A percentile compares a stretch with the other conserved stretches of the same genome.
phyloP scores from a whole-genome alignment of 345 rosid genomes.

The Firmiana major region DNA sequence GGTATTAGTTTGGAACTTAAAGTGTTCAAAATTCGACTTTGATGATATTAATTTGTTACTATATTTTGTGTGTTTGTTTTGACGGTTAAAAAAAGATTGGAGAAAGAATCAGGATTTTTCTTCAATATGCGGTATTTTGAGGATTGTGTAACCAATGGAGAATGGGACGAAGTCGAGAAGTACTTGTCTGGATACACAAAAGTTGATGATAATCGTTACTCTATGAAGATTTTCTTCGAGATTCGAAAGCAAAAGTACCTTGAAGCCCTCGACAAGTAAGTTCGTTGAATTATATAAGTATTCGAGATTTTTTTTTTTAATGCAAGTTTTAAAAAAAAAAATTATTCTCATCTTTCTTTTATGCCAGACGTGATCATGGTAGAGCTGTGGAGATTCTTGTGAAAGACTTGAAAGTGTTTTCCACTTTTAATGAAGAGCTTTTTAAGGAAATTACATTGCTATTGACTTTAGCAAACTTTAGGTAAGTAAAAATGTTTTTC shows the following conservation, averaged over 20 bases:
- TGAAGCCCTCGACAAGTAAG: conserved; percentile 47
- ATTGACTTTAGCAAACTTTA: conserved; percentile 38
- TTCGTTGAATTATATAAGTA: background rate
- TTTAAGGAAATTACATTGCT: conserved; percentile 45
- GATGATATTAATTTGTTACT: background rate
- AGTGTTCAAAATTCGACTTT: background rate
- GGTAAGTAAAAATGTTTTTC: conserved; percentile 21
- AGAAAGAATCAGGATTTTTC: conserved; percentile 46
- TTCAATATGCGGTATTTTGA: conserved; percentile 48
- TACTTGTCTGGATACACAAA: conserved; percentile 44
- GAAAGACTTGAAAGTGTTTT: conserved; percentile 41
- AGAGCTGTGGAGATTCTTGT: conserved; percentile 45
- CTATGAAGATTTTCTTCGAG: conserved; percentile 46
- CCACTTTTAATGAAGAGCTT: conserved; percentile 41
- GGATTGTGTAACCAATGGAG: conserved; percentile 42
- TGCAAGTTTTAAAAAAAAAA: too few relatives aligned
- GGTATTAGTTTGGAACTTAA: background rate
- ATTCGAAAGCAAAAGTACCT: conserved; percentile 45
- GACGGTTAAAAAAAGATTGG: conserved; percentile 25
- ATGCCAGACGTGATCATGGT: conserved; percentile 34
- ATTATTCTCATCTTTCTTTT: background rate
- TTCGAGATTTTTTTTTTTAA: background rate
- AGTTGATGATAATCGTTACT: conserved; percentile 43
- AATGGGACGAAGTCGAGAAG: conserved; percentile 52
- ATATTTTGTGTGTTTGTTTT: background rate